Conservation (phyloP, 768 basidiomycete species). For the Suillus subalutaceus region DNA sequence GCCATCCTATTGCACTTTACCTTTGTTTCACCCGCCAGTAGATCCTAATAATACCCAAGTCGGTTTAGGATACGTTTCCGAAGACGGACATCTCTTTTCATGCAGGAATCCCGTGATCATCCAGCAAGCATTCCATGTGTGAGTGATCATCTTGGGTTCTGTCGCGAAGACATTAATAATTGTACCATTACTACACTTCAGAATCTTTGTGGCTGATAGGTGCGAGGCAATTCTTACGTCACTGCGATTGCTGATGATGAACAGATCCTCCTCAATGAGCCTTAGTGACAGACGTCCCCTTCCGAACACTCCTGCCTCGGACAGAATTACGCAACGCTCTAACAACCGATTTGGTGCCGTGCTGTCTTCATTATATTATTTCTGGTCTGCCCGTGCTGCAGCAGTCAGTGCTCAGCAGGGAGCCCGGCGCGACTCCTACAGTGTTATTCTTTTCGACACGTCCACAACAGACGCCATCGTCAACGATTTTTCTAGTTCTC, state of each 20-base stretch:
- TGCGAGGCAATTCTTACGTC: constrained; percentile 16
- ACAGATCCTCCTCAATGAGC: constrained; percentile 56
- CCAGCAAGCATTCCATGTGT: constrained; percentile 65
- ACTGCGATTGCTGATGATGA: constrained; percentile 2
- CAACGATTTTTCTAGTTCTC: constrained; percentile 50
- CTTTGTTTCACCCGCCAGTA: constrained; percentile 51
- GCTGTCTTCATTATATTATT: constrained; percentile 53
- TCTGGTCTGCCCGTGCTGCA: constrained; percentile 56
- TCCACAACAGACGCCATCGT: constrained; percentile 24
- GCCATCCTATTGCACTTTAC: constrained; percentile 57
- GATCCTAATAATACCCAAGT: constrained; percentile 28
- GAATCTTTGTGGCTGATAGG: constrained; percentile 60
- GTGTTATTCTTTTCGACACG: constrained; percentile 50
- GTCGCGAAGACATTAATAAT: constrained; percentile 1
- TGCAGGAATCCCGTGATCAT: constrained; percentile 56
- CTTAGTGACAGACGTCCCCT: constrained; percentile 45
- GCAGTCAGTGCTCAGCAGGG: constrained; percentile 33
- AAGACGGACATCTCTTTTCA: constrained; percentile 57
- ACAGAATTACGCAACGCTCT: constrained; percentile 37
- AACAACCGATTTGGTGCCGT: constrained; percentile 62
- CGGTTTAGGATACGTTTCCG: constrained; percentile 50
- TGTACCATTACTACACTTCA: constrained; percentile 16
- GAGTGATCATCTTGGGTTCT: constrained; percentile 25
- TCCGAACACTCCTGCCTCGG: constrained; percentile 42
- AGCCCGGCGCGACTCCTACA: constrained; percentile 55